A percentile compares a stretch with the other conserved stretches of the same genome.
Conservation (phyloP, 2,329 filamentous ascomycete genomes). For the Cryphonectria radicalis region DNA sequence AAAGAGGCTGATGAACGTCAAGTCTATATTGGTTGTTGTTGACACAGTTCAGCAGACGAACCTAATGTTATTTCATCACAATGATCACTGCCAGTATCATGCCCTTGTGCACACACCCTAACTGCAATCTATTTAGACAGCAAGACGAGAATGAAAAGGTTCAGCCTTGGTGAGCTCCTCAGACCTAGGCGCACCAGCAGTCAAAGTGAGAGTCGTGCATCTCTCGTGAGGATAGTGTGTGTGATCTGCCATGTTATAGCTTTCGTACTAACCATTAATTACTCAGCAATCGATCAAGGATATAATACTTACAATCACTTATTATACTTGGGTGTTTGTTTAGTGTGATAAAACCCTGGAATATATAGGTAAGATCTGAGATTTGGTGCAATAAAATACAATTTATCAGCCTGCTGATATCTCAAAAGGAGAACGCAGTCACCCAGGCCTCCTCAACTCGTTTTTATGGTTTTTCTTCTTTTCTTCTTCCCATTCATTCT, state of each 20-base stretch:
- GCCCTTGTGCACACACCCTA: too few relatives aligned
- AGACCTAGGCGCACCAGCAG: too few relatives aligned
- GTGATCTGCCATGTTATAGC: not conserved
- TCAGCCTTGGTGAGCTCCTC: not conserved
- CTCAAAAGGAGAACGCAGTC: not conserved
- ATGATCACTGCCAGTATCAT: too few relatives aligned
- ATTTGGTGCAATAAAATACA: not conserved
- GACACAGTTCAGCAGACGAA: too few relatives aligned
- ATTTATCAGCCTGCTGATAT: not conserved
- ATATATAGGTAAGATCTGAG: not conserved
- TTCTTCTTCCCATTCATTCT: not conserved
- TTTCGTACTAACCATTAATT: not conserved
- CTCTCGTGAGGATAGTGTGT: not conserved
- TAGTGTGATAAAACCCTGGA: not conserved
- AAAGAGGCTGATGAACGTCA: not conserved
- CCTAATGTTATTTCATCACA: too few relatives aligned
- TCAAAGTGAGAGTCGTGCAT: too few relatives aligned
- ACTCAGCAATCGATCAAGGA: too few relatives aligned
- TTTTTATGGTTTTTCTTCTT: too few relatives aligned
- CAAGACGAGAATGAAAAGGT: not conserved
- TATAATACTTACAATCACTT: too few relatives aligned
- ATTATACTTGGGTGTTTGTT: not conserved
- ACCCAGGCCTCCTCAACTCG: not conserved
- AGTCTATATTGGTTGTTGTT: too few relatives aligned
- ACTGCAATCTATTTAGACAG: too few relatives aligned